Conservation (phyloP, 257 asterid species). For the Nicotiana knightiana region DNA sequence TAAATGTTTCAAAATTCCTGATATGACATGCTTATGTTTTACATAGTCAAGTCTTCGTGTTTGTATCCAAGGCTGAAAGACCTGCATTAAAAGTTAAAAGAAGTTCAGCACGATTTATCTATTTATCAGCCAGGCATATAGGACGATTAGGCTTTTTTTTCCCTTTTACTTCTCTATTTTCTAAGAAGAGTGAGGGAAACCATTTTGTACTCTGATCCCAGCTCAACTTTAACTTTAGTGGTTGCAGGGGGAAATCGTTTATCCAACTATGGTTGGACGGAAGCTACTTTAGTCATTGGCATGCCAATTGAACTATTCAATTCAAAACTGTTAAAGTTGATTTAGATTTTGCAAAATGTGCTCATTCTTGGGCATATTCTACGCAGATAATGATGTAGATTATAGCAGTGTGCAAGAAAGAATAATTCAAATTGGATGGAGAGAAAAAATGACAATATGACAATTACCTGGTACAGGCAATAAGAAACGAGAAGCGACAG, state of each 20-base stretch:
- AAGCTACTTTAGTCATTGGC: not conserved
- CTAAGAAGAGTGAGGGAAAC: not conserved
- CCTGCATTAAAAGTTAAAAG: conserved; percentile 32
- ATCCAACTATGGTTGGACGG: not conserved
- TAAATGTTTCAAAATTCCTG: conserved; percentile 67
- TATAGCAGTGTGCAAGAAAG: not conserved
- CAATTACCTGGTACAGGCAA: conserved; percentile 77
- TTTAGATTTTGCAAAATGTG: not conserved
- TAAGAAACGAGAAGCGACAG: conserved; percentile 52
- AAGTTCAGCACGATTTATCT: not conserved
- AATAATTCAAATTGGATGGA: not conserved
- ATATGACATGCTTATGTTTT: conserved; percentile 76
- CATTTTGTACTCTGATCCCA: not conserved
- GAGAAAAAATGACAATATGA: not conserved
- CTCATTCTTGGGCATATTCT: not conserved
- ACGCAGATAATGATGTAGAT: not conserved
- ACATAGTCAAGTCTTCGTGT: conserved; percentile 59
- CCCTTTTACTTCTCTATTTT: not conserved
- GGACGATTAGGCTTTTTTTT: not conserved
- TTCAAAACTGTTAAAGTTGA: not conserved
- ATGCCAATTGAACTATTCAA: not conserved
- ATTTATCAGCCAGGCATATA: not conserved
- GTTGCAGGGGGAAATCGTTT: not conserved
- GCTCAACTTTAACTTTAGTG: not conserved
- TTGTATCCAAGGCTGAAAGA: conserved; percentile 85